Base-by-base conservation (phyloP, 1,139 yeast species). In the Candida sp. region DNA sequence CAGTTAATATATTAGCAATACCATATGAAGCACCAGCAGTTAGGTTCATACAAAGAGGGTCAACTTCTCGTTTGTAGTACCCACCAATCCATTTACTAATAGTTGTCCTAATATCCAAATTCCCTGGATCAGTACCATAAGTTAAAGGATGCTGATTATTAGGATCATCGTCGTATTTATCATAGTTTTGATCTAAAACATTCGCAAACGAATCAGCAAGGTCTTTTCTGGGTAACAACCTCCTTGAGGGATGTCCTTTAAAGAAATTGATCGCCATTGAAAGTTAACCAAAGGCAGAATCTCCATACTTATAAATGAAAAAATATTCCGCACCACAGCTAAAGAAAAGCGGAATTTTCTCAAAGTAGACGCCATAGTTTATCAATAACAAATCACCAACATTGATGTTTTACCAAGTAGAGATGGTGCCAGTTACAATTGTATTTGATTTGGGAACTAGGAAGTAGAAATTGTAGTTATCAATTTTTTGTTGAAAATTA, bases 11-110 rank as follows among this genome's bases (percentile, higher is more conserved):
- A 53, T 83, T 83, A 56, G 87, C 80, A 19, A 87, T 77, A 2
- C 97, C 97, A 57, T 81, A 88, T 12, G 95, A 85, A 0, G 97
- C 95, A 12, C 97, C 97, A 32, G 81, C 86, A 3, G 96, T 88
- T 48, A 90, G 64, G 60, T 86, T 87, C 36, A 90, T 60, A 49
- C 69, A 63, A 22, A 82, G 81, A 0, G 88, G 77, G 41, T 68
- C 63, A 0, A 78, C 64, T 21, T 57, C 44, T 9, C 64, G 50
- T 7, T 63, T 56, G 46, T 77, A 79, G 21, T 63, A 53, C n/a
- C 56, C 52, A 51, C 77, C 72, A 50, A 71, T 69, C 81, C 91
- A 86, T 8, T 68, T 47, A 5, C 81, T 71, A 21, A 88, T 66
- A 15, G 73, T 58, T 9, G 63, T 51, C 43, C 97, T 73, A 5